Conservation (phyloP, 2,329 filamentous ascomycete species). For the Ceratocystis eucalypticola region DNA sequence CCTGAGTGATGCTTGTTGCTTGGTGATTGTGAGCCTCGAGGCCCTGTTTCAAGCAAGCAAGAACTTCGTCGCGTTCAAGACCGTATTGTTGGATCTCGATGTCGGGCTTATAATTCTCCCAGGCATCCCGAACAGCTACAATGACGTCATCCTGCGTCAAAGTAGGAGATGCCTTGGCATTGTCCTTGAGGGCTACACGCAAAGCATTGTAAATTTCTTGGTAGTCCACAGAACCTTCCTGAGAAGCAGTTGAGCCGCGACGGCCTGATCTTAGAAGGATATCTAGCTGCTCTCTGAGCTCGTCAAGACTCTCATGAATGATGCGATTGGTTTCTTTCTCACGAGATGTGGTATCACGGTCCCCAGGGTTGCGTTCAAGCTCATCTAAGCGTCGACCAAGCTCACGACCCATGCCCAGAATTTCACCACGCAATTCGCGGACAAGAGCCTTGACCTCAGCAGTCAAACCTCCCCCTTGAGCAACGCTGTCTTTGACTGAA, state of each 20-base stretch:
- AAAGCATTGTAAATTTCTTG: conserved; percentile 79
- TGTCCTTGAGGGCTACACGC: conserved; percentile 57
- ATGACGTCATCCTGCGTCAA: conserved; percentile 72
- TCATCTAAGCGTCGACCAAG: conserved; percentile 77
- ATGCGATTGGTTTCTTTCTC: conserved; percentile 46
- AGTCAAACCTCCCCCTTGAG: conserved; percentile 75
- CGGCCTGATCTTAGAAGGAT: conserved; percentile 63
- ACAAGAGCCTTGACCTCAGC: conserved; percentile 86
- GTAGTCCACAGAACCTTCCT: conserved; percentile 52
- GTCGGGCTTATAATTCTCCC: conserved; percentile 89
- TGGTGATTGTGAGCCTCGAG: conserved; percentile 57
- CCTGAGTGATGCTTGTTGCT: conserved; percentile 52
- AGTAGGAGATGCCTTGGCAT: conserved; percentile 31
- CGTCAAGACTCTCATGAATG: conserved; percentile 64
- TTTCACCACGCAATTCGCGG: conserved; percentile 78
- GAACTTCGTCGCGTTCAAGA: conserved; percentile 76
- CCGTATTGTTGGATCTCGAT: conserved; percentile 84
- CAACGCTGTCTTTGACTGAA: conserved; percentile 80
- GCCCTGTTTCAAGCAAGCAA: conserved; percentile 75
- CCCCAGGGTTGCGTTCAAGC: conserved; percentile 27
- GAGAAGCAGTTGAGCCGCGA: conserved; percentile 50
- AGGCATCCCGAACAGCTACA: conserved; percentile 74
- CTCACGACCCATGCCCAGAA: conserved; percentile 87
- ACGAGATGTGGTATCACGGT: conserved; percentile 2
- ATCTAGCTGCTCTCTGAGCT: conserved; percentile 76